Percentiles rank a stretch among this genome's conserved stretches.
Conservation (phyloP, 2,329 filamentous ascomycete species). For the Colletotrichum aenigma region DNA sequence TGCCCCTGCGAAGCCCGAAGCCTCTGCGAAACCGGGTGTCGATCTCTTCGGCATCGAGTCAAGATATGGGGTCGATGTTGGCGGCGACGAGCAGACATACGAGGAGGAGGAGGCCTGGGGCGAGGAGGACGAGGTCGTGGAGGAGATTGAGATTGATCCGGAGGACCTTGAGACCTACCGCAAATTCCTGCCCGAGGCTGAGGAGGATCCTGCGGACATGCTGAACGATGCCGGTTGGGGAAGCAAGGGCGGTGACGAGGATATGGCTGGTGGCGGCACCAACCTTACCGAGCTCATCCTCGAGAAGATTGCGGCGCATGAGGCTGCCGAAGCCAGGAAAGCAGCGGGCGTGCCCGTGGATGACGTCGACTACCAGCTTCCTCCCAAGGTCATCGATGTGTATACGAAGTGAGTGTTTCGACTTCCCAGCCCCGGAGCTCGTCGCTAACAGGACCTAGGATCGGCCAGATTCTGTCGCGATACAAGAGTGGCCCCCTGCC, state of each 20-base stretch:
- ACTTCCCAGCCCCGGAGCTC: not conserved
- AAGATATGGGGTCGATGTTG: constrained; percentile 65
- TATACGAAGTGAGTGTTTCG: constrained; percentile 74
- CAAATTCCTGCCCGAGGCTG: constrained; percentile 79
- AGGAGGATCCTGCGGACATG: constrained; percentile 67
- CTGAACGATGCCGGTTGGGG: constrained; percentile 67
- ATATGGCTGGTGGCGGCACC: constrained; percentile 56
- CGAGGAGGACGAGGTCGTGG: constrained; percentile 75
- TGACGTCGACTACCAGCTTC: constrained; percentile 86
- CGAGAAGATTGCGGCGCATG: constrained; percentile 90
- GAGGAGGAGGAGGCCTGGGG: constrained; percentile 74
- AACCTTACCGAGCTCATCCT: constrained; percentile 94
- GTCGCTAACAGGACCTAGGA: constrained; percentile 47
- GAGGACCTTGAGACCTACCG: constrained; percentile 90
- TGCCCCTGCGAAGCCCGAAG: constrained; percentile 40
- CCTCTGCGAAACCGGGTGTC: constrained; percentile 41
- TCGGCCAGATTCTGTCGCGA: constrained; percentile 85
- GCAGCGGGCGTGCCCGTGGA: constrained; percentile 61
- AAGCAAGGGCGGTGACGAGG: constrained; percentile 46
- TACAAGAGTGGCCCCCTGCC: constrained; percentile 97
- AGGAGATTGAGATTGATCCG: constrained; percentile 83
- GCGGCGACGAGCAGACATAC: constrained; percentile 49
- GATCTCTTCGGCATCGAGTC: constrained; percentile 82
- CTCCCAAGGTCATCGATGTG: constrained; percentile 90
- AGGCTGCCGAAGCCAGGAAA: constrained; percentile 65